Conservation (phyloP, 2,329 filamentous ascomycete species). For the Pezicula neosporulosa region DNA sequence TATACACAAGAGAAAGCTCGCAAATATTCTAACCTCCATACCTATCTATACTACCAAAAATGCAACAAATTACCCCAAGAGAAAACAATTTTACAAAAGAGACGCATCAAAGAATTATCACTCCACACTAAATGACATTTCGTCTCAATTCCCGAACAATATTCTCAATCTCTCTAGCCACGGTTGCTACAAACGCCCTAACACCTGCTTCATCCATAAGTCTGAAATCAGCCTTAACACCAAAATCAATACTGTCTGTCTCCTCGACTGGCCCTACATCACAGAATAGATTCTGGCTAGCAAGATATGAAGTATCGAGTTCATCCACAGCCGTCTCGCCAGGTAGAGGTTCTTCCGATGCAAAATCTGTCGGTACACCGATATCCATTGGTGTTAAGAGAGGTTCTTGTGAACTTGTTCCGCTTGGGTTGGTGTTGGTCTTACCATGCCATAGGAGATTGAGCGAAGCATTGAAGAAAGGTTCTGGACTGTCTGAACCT, state of each 20-base stretch:
- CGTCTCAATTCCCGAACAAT: not conserved
- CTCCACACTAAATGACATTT: not conserved
- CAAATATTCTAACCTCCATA: too few relatives aligned
- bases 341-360: not conserved
- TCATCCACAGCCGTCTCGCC: not conserved
- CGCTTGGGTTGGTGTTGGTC: not conserved
- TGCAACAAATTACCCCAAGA: too few relatives aligned
- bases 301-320: not conserved
- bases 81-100: too few relatives aligned
- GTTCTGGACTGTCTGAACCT: not conserved
- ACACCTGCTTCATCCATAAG: conserved; percentile 1
- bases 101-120: too few relatives aligned
- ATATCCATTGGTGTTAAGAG: not conserved
- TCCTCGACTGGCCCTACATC: conserved; percentile 1
- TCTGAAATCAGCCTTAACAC: conserved; percentile 1
- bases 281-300: not conserved
- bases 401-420: not conserved
- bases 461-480: conserved; percentile 2
- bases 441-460: conserved; percentile 1
- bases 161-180: not conserved
- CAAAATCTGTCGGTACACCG: conserved; percentile 1
- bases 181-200: not conserved
- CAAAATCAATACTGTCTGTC: conserved; percentile 4
- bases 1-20: too few relatives aligned
- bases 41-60: too few relatives aligned